Percentiles rank a stretch among this genome's conserved stretches.
Conservation (phyloP, 106 monocot species). For the Apostasia ramifera region DNA sequence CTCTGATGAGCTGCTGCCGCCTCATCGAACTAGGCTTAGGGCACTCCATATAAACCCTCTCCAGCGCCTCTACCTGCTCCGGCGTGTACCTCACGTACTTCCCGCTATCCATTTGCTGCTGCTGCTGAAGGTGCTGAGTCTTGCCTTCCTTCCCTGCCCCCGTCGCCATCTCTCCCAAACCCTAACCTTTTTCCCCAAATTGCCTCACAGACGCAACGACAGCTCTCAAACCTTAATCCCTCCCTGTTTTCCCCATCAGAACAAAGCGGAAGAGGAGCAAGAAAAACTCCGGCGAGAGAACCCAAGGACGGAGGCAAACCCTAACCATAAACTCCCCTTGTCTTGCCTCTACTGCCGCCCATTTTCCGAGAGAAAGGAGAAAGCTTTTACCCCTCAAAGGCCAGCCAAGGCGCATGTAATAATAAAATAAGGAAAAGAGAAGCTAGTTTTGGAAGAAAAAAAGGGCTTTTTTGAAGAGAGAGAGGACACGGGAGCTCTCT, state of each 20-base stretch:
- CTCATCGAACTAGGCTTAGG: conserved; percentile 84
- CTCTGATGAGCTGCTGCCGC: conserved; percentile 79
- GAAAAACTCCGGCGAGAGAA: neutral
- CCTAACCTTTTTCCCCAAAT: neutral
- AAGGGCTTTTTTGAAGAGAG: neutral
- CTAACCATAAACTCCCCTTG: neutral
- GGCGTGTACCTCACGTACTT: conserved; percentile 92
- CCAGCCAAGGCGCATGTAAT: conserved; percentile 1
- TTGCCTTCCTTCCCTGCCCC: conserved; percentile 29
- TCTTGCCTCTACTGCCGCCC: neutral
- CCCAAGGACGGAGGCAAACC: neutral
- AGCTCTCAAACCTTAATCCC: neutral
- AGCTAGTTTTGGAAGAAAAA: neutral
- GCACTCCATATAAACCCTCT: conserved; percentile 76
- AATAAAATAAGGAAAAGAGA: conserved; percentile 7
- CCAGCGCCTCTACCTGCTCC: conserved; percentile 95
- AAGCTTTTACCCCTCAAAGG: conserved; percentile 6
- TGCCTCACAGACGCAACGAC: neutral
- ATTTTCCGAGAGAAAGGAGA: conserved; percentile 9
- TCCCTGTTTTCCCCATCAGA: neutral
- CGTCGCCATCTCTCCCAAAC: conserved; percentile 22
- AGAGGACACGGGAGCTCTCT: neutral
- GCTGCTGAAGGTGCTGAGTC: conserved; percentile 30
- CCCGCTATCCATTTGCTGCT: conserved; percentile 47
- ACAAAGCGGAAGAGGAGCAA: neutral